Evolutionary conservation across 2,329 filamentous ascomycete species (phyloP).

Genomic region (Nigrospora osmanthi): DNA sequence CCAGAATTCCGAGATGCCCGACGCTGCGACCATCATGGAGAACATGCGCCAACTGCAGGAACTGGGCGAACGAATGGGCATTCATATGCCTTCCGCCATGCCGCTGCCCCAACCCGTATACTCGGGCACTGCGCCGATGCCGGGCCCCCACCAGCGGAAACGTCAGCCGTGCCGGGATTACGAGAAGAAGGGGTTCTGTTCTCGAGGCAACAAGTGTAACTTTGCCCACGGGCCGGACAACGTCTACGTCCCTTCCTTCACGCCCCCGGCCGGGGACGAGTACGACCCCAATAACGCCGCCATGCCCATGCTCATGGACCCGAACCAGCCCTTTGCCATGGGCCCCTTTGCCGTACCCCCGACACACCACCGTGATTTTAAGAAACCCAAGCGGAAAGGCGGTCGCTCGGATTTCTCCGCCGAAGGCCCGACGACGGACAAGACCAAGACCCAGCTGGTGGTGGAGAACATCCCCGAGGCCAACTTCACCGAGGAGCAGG

Average conservation of each 20-base stretch:
- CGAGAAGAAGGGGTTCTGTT: conserved; percentile 65
- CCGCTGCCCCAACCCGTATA: conserved; percentile 23
- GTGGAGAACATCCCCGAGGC: conserved; percentile 73
- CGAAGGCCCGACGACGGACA: conserved; percentile 55
- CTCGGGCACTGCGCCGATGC: conserved; percentile 10
- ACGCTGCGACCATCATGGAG: conserved; percentile 54
- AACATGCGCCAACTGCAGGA: conserved; percentile 55
- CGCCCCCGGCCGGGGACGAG: conserved; percentile 31
- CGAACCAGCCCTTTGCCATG: not conserved
- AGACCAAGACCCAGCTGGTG: conserved; percentile 59
- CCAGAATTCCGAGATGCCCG: conserved; percentile 29
- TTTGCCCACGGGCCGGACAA: conserved; percentile 60
- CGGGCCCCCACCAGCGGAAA: conserved; percentile 21
- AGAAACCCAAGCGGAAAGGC: conserved; percentile 27
- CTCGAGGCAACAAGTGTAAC: conserved; percentile 56
- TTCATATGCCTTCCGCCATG: conserved; percentile 34
- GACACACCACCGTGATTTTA: conserved; percentile 20
- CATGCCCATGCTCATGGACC: conserved; percentile 10
- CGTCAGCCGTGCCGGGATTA: conserved; percentile 59
- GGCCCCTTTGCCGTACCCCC: conserved; percentile 1
- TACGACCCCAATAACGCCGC: conserved; percentile 52
- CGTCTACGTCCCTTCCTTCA: conserved; percentile 24
- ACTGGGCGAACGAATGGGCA: conserved; percentile 40
- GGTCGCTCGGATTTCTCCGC: conserved; percentile 54
- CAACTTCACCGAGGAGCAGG: conserved; percentile 54